A percentile compares a stretch with the other conserved stretches of the same genome.
These are phyloP conservation scores for Solanum chmielewskii DNA, from an alignment of 257 asterid genomes.

Conservation along the genomic window DNA sequence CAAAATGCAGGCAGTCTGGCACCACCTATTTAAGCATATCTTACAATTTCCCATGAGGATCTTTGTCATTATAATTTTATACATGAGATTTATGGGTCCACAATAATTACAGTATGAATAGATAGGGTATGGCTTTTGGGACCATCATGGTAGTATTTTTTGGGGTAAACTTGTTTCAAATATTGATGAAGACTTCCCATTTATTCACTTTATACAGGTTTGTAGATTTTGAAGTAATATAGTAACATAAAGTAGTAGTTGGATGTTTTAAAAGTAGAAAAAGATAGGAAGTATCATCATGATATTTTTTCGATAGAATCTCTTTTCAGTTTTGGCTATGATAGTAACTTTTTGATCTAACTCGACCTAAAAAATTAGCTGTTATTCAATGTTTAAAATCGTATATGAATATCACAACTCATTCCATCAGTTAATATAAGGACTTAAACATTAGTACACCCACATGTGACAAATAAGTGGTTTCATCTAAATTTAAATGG, in stretches of 20 bases:
- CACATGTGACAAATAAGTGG: fast-evolving
- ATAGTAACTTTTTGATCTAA: background rate
- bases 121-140: background rate
- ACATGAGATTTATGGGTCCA: background rate
- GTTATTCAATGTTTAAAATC: too few relatives aligned
- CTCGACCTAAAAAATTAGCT: fast-evolving
- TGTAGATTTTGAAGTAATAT: background rate
- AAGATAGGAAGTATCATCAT: background rate
- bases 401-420: fast-evolving
- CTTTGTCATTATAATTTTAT: background rate
- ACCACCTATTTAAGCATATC: background rate
- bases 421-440: background rate
- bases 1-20: background rate
- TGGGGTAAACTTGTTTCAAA: background rate
- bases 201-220: background rate
- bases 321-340: background rate
- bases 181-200: background rate
- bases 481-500: background rate
- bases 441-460: background rate
- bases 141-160: background rate
- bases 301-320: background rate
- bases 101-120: background rate
- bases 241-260: background rate
- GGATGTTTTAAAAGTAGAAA: background rate
- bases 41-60: background rate